Evolutionary conservation across 1,284 basidiomycete genomes (phyloP).

Genomic region (Coniferiporia sulphurascens): DNA sequence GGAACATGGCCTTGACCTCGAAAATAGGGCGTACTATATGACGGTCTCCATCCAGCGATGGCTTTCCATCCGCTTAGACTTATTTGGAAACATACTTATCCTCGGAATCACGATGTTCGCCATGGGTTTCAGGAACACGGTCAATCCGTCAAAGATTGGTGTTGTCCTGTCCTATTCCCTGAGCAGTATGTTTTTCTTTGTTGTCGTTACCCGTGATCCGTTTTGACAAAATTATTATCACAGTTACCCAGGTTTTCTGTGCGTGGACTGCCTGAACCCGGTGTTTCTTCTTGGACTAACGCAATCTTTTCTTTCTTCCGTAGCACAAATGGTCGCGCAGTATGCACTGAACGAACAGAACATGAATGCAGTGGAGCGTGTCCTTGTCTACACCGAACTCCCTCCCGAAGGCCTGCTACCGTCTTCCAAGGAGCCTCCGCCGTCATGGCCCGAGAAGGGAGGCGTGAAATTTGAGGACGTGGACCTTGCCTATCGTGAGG

Average conservation of each 20-base stretch:
- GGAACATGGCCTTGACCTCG: slow-evolving; percentile 50
- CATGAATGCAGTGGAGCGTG: slow-evolving; percentile 69
- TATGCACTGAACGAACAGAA: slow-evolving; percentile 63
- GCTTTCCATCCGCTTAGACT: slow-evolving; percentile 55
- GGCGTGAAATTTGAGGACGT: slow-evolving; percentile 59
- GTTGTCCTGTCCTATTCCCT: slow-evolving; percentile 63
- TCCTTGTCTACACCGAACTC: slow-evolving; percentile 54
- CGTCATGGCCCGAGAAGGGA: slow-evolving; percentile 65
- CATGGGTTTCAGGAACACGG: slow-evolving; percentile 46
- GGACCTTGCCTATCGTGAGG: slow-evolving; percentile 61
- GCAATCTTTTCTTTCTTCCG: not conserved
- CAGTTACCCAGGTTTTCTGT: slow-evolving; percentile 57
- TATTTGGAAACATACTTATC: slow-evolving; percentile 70
- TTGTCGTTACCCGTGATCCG: not conserved
- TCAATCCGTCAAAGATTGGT: slow-evolving; percentile 49
- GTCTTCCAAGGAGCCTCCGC: slow-evolving; percentile 46
- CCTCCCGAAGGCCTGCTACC: slow-evolving; percentile 41
- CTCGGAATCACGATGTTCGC: slow-evolving; percentile 70
- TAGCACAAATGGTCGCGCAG: slow-evolving; percentile 52
- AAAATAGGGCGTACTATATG: slow-evolving; percentile 76
- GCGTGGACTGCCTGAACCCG: slow-evolving; percentile 23
- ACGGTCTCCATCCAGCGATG: slow-evolving; percentile 64
- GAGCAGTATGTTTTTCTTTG: slow-evolving; percentile 39
- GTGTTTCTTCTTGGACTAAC: not conserved
- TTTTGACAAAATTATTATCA: not conserved